These are phyloP conservation scores for Dioszegia aurantiaca DNA, from an alignment of 768 basidiomycete species.

Conservation along the genomic window DNA sequence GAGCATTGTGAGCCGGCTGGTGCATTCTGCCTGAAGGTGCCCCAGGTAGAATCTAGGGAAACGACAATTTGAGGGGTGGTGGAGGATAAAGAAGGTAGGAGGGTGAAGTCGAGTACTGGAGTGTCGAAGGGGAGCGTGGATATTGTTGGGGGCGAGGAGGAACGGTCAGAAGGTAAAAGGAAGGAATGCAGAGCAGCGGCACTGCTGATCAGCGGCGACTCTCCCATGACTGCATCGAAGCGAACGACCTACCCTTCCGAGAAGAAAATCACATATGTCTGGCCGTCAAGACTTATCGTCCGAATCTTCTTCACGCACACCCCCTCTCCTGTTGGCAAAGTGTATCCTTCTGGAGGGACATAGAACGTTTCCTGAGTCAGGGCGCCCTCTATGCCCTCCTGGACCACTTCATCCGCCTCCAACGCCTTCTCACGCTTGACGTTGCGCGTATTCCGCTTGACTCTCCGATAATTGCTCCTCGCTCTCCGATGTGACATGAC, in stretches of 20 bases:
- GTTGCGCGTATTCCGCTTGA: constrained; percentile 23
- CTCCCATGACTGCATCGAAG: background rate
- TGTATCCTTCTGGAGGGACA: constrained; percentile 38
- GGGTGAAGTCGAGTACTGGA: constrained; percentile 40
- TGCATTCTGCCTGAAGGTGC: constrained; percentile 33
- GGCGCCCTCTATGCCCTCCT: background rate
- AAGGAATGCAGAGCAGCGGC: constrained; percentile 46
- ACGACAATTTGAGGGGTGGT: constrained; percentile 28
- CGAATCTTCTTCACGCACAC: constrained; percentile 48
- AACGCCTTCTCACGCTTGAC: background rate
- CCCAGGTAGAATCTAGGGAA: constrained; percentile 47
- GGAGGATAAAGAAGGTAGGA: constrained; percentile 18
- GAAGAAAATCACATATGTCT: constrained; percentile 45
- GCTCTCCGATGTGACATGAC: constrained; percentile 55
- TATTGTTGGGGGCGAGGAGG: constrained; percentile 17
- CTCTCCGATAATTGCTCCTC: constrained; percentile 40
- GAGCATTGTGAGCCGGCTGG: constrained; percentile 14
- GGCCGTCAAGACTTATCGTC: constrained; percentile 24
- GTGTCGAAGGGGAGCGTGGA: constrained; percentile 30
- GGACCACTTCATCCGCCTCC: background rate
- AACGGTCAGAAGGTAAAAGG: constrained; percentile 20
- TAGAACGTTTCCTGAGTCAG: constrained; percentile 28
- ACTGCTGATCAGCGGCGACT: constrained; percentile 25
- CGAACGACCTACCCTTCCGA: constrained; percentile 45
- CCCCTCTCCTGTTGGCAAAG: constrained; percentile 44